Evolutionary conservation across 345 rosid genomes (phyloP).

Genomic region (Rhodomyrtus tomentosa): DNA sequence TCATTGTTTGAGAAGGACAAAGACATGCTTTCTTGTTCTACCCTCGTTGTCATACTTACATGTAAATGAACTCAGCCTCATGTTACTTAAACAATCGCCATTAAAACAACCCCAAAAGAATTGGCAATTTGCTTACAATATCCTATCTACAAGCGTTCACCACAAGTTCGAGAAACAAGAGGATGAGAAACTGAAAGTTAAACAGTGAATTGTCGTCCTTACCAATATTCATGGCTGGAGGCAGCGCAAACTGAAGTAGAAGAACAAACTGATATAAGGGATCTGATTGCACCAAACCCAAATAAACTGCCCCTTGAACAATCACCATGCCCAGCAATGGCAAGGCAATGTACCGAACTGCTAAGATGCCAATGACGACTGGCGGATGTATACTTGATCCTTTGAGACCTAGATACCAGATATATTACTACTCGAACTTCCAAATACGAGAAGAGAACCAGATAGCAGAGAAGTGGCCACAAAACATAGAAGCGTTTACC

Average conservation of each 20-base stretch:
- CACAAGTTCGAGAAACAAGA: neutral
- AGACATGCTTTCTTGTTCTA: neutral
- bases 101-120: neutral
- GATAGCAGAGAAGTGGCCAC: neutral
- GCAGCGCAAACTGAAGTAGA: conserved; percentile 41
- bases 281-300: conserved; percentile 23
- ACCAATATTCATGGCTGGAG: conserved; percentile 46
- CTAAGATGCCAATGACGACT: conserved; percentile 20
- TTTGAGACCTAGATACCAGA: conserved; percentile 29
- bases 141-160: neutral
- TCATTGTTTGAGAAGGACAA: neutral
- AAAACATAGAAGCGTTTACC: conserved; percentile 2
- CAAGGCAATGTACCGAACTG: conserved; percentile 16
- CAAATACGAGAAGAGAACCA: neutral
- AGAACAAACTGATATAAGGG: conserved; percentile 37
- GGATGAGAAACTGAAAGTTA: neutral
- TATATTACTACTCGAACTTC: neutral
- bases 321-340: conserved; percentile 23
- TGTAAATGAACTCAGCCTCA: neutral
- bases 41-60: neutral
- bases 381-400: conserved; percentile 9
- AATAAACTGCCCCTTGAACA: conserved; percentile 17
- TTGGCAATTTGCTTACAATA: neutral
- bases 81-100: neutral
- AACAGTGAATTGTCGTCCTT: neutral